Base-by-base conservation (phyloP, 169 alveolate species). In the Blepharisma undulans region DNA sequence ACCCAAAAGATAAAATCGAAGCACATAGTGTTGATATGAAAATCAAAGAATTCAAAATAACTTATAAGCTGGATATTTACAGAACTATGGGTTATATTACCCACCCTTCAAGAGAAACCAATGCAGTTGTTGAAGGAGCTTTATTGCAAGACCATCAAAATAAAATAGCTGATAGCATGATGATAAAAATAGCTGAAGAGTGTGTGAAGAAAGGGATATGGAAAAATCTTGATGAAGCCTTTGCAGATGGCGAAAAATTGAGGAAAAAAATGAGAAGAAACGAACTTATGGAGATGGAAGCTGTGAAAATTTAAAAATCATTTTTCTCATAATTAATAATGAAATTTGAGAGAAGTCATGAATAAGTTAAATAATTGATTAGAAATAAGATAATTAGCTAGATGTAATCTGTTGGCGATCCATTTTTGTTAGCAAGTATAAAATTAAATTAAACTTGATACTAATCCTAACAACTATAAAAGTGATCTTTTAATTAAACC, bases 141-240 rank as follows among this genome's bases (percentile, higher is more conserved):
- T 36, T 82, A 19, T 59, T 22, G 32, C 33, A 74, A 59, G 36
- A 48, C 2, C 76, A 82, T 3, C 89, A 82, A 33, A 33, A 82
- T n/a, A 82, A 82, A 48, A 82, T 82, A 18, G 77, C 29, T 1
- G 89, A 82, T 22, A 82, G 78, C 34, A 82, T 82, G 77, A 82
- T 21, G 76, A 33, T 82, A 32, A 82, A 25, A 33, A 34, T 82
- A 33, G 89, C 89, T 4, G 89, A 82, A 48, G 29, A 25, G 22
- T 72, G 89, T 21, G 89, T 82, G n/a, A 32, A 33, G 10, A 82
- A 60, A 82, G 89, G 89, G 77, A n/a, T 82, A 21, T 82, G 89
- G 89, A 32, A 82, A 33, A 30, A 60, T 60, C 1, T 82, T 21
- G n/a, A 33, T 48, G 89, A 82, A 21, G 89, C 89, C 14, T 82